Base-by-base conservation (phyloP, 176 grass and related monocot genomes). In the Otatea glauca region DNA sequence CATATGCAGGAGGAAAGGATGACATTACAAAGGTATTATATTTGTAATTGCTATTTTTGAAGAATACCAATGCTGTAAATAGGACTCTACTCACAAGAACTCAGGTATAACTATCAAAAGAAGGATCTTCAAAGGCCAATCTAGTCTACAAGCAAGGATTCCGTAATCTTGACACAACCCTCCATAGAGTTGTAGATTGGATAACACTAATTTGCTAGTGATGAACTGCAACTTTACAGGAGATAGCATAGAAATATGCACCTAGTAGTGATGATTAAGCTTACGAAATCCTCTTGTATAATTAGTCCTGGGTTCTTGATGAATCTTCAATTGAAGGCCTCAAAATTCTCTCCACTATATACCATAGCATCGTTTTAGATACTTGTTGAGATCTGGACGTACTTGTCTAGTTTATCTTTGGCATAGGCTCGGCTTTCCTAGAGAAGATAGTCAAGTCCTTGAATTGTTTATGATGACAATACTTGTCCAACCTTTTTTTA, bases 401-500 rank as follows among this genome's bases (percentile, higher is more conserved):
- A 39, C 6, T 41, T 55, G 12, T 8, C 41, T 53, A 29, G 12
- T 70, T 56, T 15, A 38, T 29, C 47, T 13, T 55, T 55, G 13
- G 21, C 38, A 24, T 76, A 59, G 17, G 20, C 18, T 38, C 9
- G 1, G 18, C 27, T 37, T 34, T 12, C 17, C 17, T 10, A 54
- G 20, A 76, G 9, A 25, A 59, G 12, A 77, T 44, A 18, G 8
- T 68, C 7, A 58, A 13, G 4, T 20, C 13, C 13, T 25, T 68
- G 20, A 39, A 56, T 69, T 80, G 29, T 23, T 42, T 70, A 81
- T 18, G 34, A 81, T 56, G 47, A 13, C 10, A 70, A 70, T 56
- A 81, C 37, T 24, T 68, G 37, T 11, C 17, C 35, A 11, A 41
- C 15, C 32, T 2, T 41, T 69, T 69, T 42, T 42, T 2, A 5